These are phyloP conservation scores for Macrophomina pseudophaseolina DNA, from an alignment of 2,329 filamentous ascomycete species.

Conservation along the genomic window DNA sequence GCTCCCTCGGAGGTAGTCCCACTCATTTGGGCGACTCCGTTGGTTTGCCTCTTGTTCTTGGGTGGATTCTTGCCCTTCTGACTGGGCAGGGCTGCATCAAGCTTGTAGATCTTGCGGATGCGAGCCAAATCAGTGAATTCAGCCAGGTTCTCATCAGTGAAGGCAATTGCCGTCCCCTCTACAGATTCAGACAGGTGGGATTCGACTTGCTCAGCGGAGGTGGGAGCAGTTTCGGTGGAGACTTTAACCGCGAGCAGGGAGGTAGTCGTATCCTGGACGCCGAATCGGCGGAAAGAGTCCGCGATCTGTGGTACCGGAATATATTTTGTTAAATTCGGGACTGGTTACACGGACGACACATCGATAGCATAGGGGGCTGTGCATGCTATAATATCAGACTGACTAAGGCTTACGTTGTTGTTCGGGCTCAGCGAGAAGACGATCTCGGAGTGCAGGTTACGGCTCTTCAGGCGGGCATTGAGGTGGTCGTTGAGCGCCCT, in stretches of 20 bases:
- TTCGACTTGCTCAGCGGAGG: constrained; percentile 53
- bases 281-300: constrained; percentile 88
- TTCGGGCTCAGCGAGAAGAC: constrained; percentile 80
- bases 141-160: constrained; percentile 68
- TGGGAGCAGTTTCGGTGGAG: constrained; percentile 52
- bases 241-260: constrained; percentile 84
- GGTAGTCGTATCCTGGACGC: constrained; percentile 73
- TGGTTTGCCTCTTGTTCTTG: constrained; percentile 38
- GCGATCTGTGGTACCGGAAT: constrained; percentile 67
- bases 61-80: constrained; percentile 36
- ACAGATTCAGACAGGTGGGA: constrained; percentile 68
- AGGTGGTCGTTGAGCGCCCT: constrained; percentile 72
- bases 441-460: constrained; percentile 87
- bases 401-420: constrained; percentile 69
- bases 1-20: constrained; percentile 33
- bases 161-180: constrained; percentile 62
- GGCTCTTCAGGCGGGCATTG: constrained; percentile 70
- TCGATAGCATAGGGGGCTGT: constrained; percentile 7
- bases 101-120: constrained; percentile 76
- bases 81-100: constrained; percentile 62
- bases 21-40: constrained; percentile 24
- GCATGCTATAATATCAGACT: constrained; percentile 6
- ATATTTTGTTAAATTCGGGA: constrained; percentile 3
- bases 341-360: background rate
- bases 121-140: constrained; percentile 39